Conservation (phyloP, 192 early-diverging fungal genomes). For the Glomus cerebriforme region DNA sequence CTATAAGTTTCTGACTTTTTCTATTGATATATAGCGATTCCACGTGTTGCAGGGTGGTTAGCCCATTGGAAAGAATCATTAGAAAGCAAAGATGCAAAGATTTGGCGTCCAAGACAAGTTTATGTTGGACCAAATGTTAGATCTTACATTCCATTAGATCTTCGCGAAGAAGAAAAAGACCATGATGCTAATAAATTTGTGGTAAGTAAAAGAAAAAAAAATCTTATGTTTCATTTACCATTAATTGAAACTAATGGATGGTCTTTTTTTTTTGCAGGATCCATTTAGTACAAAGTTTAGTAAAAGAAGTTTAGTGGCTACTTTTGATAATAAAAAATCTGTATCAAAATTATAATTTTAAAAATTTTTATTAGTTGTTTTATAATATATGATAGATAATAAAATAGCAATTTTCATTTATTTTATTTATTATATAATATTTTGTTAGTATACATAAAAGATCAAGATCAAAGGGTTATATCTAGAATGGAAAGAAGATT, state of each 20-base stretch:
- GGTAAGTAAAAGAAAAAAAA: neutral
- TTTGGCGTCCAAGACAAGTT: conserved; percentile 68
- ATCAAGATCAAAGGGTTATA: no score
- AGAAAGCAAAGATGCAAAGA: conserved; percentile 55
- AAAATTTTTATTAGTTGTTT: no score
- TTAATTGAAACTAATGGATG: neutral
- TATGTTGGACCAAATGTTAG: conserved; percentile 54
- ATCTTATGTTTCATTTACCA: neutral
- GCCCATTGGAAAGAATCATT: conserved; percentile 67
- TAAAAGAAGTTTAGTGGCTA: neutral
- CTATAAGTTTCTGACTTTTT: neutral
- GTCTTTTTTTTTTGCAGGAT: neutral
- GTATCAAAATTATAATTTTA: neutral
- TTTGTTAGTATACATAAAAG: no score
- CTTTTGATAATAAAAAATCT: neutral
- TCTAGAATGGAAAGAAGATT: no score
- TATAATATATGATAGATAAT: no score
- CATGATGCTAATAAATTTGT: neutral
- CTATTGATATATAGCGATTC: conserved; percentile 34
- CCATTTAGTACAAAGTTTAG: neutral
- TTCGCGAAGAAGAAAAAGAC: conserved; percentile 1
- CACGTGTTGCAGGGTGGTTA: conserved; percentile 59
- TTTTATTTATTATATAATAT: no score
- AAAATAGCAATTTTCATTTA: no score
- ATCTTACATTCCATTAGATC: conserved; percentile 44